A percentile compares a stretch with the other conserved stretches of the same genome.
Conservation (phyloP, 305 asterid genomes). For the Solanum chacoense region DNA sequence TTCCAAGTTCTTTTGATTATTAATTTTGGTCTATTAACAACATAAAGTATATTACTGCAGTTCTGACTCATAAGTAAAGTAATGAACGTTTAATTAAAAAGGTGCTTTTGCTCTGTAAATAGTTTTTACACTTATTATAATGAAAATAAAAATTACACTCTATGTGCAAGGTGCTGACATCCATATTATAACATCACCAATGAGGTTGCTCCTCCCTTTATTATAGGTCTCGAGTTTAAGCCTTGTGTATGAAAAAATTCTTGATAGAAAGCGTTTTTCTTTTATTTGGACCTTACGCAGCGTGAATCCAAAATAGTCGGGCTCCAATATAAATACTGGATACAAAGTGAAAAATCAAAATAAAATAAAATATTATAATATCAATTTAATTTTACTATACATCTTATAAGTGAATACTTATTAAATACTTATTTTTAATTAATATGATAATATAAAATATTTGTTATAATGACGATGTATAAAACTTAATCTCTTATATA, state of each 20-base stretch:
- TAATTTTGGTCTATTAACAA: background rate
- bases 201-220: too few relatives aligned
- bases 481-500: background rate
- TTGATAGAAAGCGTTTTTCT: too few relatives aligned
- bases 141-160: background rate
- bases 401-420: background rate
- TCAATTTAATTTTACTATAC: background rate
- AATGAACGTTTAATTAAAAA: background rate
- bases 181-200: background rate
- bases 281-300: fast-evolving
- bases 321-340: too few relatives aligned
- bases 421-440: too few relatives aligned
- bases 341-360: fast-evolving
- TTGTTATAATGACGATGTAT: background rate
- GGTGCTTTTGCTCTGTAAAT: background rate
- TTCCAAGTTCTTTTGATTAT: background rate
- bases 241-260: fast-evolving
- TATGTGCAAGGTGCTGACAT: background rate
- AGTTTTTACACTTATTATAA: background rate
- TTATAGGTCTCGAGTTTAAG: background rate
- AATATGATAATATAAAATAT: background rate
- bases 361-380: too few relatives aligned
- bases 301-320: too few relatives aligned
- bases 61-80: background rate
- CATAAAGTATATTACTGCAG: background rate